Base-by-base conservation (phyloP, 2,329 filamentous ascomycete genomes). In the Juglanconis sp. region DNA sequence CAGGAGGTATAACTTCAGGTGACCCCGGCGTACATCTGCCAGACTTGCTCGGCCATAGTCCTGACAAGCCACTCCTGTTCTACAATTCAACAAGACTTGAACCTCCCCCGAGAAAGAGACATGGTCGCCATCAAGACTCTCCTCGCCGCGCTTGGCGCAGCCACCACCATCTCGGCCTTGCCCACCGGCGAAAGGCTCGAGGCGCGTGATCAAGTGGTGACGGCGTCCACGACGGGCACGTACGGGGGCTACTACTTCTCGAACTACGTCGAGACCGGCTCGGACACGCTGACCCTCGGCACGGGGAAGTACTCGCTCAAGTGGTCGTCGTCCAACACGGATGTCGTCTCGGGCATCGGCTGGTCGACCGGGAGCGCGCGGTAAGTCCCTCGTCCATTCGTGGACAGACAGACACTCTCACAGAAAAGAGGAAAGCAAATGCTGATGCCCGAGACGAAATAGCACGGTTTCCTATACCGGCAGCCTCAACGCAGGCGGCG, bases 341-440 rank as follows among this genome's bases (percentile, higher is more conserved):
- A 58, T 38, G 56, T 58, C 15, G 56, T 58, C n/a, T 35, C 48
- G 5, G 56, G 56, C 4, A 58, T 58, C 15, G 56, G 56, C 38
- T 58, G 56, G 56, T 46, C 49, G 32, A 58, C 56, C 7, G 56
- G 56, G 36, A 53, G 49, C 31, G 56, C 56, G n/a, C 56, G 56
- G 56, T 58, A 47, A n/a, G 56, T 34, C 31, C 32, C 4, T 32
- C 17, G 4, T 31, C 31, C 40, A 35, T n/a, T 31, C 10, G 11
- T 32, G 6, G 17, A 32, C 10, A 34, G 31, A 9, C 32, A 5
- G 13, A 40, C 13, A 40, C 36, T 40, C 13, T 32, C 11, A 17
- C 3, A 30, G 35, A 38, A 9, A 7, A 30, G 36, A 42, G 5
- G 5, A 24, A n/a, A 4, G 13, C 11, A 2, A n/a, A 52, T 35